phyloP scores from a whole-genome alignment of 805 yeast species.

The Lachancea sp. region DNA sequence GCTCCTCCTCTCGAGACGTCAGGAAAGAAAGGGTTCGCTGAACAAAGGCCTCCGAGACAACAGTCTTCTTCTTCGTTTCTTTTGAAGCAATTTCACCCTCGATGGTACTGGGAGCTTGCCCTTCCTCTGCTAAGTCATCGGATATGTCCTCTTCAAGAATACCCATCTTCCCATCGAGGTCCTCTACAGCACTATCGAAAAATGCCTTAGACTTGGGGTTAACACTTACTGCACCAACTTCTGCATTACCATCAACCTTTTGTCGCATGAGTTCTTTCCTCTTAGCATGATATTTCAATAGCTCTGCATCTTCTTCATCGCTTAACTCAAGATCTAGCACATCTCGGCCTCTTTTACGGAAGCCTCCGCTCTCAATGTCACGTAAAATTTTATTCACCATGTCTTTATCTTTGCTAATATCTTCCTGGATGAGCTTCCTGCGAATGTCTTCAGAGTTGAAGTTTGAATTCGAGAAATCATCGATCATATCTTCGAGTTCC shows the following conservation, averaged over 20 bases:
- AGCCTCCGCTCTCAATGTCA: conserved; percentile 67
- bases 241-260: conserved; percentile 42
- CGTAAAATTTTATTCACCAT: conserved; percentile 60
- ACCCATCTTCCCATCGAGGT: conserved; percentile 13
- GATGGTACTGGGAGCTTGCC: neutral
- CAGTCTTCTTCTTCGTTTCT: conserved; percentile 26
- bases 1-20: conserved; percentile 13
- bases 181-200: conserved; percentile 55
- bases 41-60: conserved; percentile 49
- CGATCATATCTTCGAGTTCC: conserved; percentile 74
- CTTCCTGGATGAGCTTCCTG: conserved; percentile 51
- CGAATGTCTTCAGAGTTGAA: conserved; percentile 42
- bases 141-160: neutral
- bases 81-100: conserved; percentile 9
- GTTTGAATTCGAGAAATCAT: conserved; percentile 53
- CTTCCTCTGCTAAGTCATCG: neutral
- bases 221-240: conserved; percentile 39
- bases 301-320: conserved; percentile 65
- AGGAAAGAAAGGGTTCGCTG: conserved; percentile 52
- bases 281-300: conserved; percentile 34
- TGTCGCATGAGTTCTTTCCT: conserved; percentile 44
- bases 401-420: conserved; percentile 54
- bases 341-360: conserved; percentile 50
- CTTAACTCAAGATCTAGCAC: conserved; percentile 59
- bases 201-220: conserved; percentile 60